phyloP scores from a whole-genome alignment of 768 basidiomycete genomes.

The Pleurotus djamor region DNA sequence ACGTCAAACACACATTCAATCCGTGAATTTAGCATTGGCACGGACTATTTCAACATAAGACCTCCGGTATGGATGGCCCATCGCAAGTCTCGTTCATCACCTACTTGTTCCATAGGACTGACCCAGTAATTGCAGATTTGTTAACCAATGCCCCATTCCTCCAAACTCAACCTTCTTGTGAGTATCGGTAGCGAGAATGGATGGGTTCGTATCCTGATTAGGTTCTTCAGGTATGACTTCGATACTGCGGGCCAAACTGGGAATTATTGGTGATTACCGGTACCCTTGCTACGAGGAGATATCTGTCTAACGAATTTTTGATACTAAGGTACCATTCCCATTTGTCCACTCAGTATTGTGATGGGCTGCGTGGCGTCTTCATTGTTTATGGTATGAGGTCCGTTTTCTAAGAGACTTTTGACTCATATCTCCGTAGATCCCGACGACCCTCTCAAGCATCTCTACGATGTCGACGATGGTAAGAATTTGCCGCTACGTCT shows the following conservation, averaged over 20 bases:
- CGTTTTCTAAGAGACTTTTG: constrained; percentile 15
- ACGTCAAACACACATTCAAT: background rate
- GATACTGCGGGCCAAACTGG: constrained; percentile 34
- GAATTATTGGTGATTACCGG: constrained; percentile 37
- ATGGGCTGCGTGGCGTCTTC: constrained; percentile 38
- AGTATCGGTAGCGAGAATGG: too few relatives aligned
- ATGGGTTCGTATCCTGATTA: too few relatives aligned
- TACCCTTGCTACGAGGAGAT: constrained; percentile 18
- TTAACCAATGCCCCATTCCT: constrained; percentile 44
- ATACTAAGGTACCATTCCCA: constrained; percentile 27
- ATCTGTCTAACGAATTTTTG: constrained; percentile 27
- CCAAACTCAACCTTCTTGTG: constrained; percentile 17
- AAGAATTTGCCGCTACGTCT: constrained; percentile 7
- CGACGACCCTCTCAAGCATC: constrained; percentile 8
- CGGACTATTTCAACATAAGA: constrained; percentile 24
- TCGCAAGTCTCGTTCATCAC: background rate
- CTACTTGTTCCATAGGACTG: background rate
- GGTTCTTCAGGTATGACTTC: constrained; percentile 37
- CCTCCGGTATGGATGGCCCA: background rate
- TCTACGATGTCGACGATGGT: constrained; percentile 33
- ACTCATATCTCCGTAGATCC: constrained; percentile 21
- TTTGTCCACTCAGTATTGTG: constrained; percentile 24
- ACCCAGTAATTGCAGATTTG: constrained; percentile 16
- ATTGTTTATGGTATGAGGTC: constrained; percentile 45
- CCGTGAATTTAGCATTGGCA: constrained; percentile 26